These are phyloP conservation scores for Eucalyptus pauciflora DNA, from an alignment of 345 rosid species.

Conservation along the genomic window DNA sequence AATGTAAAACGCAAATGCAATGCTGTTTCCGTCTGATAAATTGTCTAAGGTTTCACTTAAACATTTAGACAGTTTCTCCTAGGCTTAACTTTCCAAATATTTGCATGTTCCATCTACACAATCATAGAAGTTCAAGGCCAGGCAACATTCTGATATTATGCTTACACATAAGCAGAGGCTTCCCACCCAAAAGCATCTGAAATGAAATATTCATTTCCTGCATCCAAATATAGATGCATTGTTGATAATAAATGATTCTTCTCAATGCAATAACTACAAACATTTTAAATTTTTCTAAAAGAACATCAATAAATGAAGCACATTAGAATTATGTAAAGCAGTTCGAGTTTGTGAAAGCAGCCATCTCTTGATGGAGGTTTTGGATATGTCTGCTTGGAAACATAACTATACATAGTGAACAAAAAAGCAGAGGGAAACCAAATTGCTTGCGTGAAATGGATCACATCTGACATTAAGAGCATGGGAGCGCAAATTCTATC, in stretches of 20 bases:
- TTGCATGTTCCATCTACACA: neutral
- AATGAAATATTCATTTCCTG: constrained; percentile 37
- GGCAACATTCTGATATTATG: constrained; percentile 12
- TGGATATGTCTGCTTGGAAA: neutral
- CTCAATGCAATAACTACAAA: constrained; percentile 5
- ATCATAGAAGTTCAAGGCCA: neutral
- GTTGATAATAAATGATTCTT: neutral
- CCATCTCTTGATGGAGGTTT: neutral
- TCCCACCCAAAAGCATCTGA: constrained; percentile 44
- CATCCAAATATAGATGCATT: constrained; percentile 62
- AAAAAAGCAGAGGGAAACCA: neutral
- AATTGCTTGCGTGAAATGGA: neutral
- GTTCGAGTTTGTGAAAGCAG: neutral
- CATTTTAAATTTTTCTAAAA: constrained; percentile 18
- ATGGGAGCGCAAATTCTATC: neutral
- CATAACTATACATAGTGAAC: neutral
- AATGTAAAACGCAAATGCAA: neutral
- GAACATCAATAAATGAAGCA: constrained; percentile 3
- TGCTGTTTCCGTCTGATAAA: neutral
- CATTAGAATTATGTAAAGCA: neutral
- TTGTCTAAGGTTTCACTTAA: neutral
- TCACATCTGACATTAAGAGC: neutral
- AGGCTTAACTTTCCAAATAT: neutral
- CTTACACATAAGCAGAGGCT: constrained; percentile 47
- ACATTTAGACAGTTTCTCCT: neutral